A percentile compares a stretch with the other conserved stretches of the same genome.
These are phyloP conservation scores for Epichloe uncinata DNA, from an alignment of 2,329 filamentous ascomycete species.

Conservation along the genomic window DNA sequence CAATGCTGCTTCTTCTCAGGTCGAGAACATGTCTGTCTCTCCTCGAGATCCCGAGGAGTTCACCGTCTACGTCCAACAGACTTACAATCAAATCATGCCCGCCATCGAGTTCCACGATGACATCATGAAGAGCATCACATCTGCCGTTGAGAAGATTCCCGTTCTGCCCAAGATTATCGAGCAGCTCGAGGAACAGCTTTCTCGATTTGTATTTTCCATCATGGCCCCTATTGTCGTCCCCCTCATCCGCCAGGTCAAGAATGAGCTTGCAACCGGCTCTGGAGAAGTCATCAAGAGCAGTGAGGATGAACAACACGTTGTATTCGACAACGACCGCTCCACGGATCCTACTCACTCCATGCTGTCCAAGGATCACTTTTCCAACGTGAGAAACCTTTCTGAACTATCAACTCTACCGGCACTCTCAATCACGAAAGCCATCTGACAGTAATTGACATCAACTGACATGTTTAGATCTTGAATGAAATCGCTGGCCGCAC, in stretches of 20 bases:
- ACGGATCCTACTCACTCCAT: slow-evolving; percentile 88
- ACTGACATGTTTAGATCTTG: slow-evolving; percentile 39
- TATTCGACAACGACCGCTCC: slow-evolving; percentile 66
- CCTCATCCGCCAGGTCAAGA: slow-evolving; percentile 75
- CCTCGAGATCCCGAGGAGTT: slow-evolving; percentile 76
- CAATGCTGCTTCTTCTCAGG: slow-evolving; percentile 61
- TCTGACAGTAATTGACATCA: too few species aligned
- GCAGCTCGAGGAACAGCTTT: slow-evolving; percentile 76
- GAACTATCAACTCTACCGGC: not conserved
- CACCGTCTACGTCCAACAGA: slow-evolving; percentile 59
- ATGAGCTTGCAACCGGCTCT: slow-evolving; percentile 73
- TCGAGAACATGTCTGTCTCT: slow-evolving; percentile 60
- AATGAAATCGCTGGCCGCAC: slow-evolving; percentile 81
- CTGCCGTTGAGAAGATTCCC: slow-evolving; percentile 74
- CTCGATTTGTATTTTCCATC: slow-evolving; percentile 80
- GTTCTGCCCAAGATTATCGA: slow-evolving; percentile 75
- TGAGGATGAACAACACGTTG: slow-evolving; percentile 69
- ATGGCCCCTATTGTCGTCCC: slow-evolving; percentile 81
- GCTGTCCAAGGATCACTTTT: slow-evolving; percentile 93
- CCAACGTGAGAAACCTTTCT: slow-evolving; percentile 42
- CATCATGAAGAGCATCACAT: slow-evolving; percentile 63
- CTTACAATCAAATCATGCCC: slow-evolving; percentile 72
- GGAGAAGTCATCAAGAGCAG: slow-evolving; percentile 79
- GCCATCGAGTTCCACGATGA: slow-evolving; percentile 86
- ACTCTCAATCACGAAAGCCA: too few species aligned